Evolutionary conservation across 1,284 basidiomycete genomes (phyloP), one percentile per base, ranked within the genome.

Genomic region (Austroboletus olivaceoglutinosus): DNA sequence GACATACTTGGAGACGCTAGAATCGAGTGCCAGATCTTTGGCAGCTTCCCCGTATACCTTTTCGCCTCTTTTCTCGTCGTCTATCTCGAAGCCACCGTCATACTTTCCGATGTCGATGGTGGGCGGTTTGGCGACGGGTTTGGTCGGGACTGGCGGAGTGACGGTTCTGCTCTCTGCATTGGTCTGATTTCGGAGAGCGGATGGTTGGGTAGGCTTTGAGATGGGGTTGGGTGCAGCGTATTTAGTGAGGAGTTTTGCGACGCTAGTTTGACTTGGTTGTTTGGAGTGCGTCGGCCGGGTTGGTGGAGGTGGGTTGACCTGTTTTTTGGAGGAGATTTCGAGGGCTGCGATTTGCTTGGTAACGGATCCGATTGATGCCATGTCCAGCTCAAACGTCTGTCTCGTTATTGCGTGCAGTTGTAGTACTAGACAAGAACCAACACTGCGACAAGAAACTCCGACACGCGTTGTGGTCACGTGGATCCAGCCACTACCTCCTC

Each of bases 51-150:
- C 86, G 30, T 76, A 79, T 2, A 90, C 80, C 36, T 71, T 71
- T 58, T 77, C 77, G 44, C 78, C 83, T 64, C 81, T 73, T 59
- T 80, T 83, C 65, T 85, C 83, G 51, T 86, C 81, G 53, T 94
- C 93, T 30, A 79, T 70, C 70, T 94, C 92, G 37, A 93, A 78
- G 2, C 91, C 92, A 12, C 91, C 92, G 57, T 95, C 93, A 66
- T 94, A 94, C 47, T 73, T 77, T 29, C 92, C 93, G 43, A 93
- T 89, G 60, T 91, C 90, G 42, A 89, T 57, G n/a, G 63, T 50
- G 42, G 55, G 43, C 18, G 50, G 54, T 50, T 70, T 68, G 6
- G 54, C 7, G 13, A 45, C 34, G 31, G 58, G 29, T 51, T 65
- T 59, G n/a, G 58, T 45, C 44, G 55, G 38, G 30, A 53, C 36